phyloP scores from a whole-genome alignment of 2,329 filamentous ascomycete genomes.

The Aspergillus uvarum region DNA sequence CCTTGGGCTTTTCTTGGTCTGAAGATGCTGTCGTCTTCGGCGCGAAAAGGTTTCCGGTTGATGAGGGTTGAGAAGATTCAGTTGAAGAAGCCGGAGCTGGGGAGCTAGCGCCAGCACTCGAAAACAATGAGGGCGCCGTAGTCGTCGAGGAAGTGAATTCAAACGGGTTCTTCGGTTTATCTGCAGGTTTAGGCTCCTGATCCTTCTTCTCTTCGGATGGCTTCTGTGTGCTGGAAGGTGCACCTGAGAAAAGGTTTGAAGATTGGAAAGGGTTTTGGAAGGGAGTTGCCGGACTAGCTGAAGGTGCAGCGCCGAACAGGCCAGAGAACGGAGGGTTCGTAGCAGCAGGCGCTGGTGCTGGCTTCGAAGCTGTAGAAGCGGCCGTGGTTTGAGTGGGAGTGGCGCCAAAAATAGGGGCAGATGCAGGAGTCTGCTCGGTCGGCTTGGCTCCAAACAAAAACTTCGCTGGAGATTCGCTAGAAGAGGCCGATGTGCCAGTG shows the following conservation, averaged over 20 bases:
- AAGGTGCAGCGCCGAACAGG: constrained; percentile 19
- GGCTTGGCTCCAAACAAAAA: constrained; percentile 25
- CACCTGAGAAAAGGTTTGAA: constrained; percentile 20
- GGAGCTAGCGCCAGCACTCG: constrained; percentile 12
- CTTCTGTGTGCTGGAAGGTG: constrained; percentile 11
- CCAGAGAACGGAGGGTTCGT: constrained; percentile 17
- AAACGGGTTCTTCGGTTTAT: constrained; percentile 16
- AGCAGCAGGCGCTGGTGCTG: constrained; percentile 9
- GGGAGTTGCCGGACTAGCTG: constrained; percentile 18
- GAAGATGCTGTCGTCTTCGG: constrained; percentile 19
- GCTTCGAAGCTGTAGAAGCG: constrained; percentile 15
- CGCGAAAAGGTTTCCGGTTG: constrained; percentile 25
- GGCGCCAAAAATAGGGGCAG: constrained; percentile 31
- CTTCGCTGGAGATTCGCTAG: constrained; percentile 21
- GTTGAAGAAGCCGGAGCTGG: constrained; percentile 12
- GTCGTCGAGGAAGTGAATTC: constrained; percentile 16
- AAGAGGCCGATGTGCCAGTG: constrained; percentile 15
- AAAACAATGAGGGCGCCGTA: constrained; percentile 20
- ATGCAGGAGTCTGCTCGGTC: constrained; percentile 19
- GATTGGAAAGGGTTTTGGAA: constrained; percentile 26
- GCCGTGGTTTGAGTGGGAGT: constrained; percentile 21
- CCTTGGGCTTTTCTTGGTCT: constrained; percentile 17
- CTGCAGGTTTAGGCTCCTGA: constrained; percentile 14
- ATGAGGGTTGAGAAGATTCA: constrained; percentile 21
- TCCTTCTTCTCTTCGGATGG: constrained; percentile 16